Conservation (phyloP, 305 asterid genomes). For the Solanum hybrid region DNA sequence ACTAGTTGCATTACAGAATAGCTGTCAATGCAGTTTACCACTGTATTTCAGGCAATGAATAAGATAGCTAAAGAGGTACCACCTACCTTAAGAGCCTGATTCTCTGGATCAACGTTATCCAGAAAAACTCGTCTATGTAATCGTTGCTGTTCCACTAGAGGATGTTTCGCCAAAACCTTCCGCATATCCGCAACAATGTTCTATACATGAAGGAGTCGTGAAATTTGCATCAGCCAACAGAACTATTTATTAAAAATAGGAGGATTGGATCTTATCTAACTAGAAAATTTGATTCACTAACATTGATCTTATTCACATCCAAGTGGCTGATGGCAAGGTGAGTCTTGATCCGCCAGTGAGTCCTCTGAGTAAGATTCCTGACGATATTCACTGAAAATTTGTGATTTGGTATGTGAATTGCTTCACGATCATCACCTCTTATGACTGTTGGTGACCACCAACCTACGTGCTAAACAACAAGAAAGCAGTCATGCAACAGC, state of each 20-base stretch:
- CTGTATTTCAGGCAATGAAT: not conserved
- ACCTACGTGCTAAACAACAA: conserved; percentile 67
- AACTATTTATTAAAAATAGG: not conserved
- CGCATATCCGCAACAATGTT: conserved; percentile 98
- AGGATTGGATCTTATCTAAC: not conserved
- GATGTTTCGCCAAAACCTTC: conserved; percentile 90
- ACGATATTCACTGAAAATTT: conserved; percentile 88
- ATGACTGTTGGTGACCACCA: conserved; percentile 99
- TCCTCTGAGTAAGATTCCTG: conserved; percentile 85
- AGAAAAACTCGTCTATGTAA: conserved; percentile 90
- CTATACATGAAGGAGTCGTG: conserved; percentile 26
- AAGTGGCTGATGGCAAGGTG: conserved; percentile 93
- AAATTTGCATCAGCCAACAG: not conserved
- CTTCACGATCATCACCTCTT: conserved; percentile 99
- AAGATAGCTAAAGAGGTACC: conserved; percentile 8
- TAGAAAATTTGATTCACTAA: conserved; percentile 19
- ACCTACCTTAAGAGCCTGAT: conserved; percentile 92
- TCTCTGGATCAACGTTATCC: conserved; percentile 67
- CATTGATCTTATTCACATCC: conserved; percentile 82
- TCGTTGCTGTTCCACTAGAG: conserved; percentile 92
- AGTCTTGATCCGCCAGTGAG: conserved; percentile 97
- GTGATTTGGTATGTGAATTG: conserved; percentile 95
- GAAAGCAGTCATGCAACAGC: not conserved
- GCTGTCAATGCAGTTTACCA: not conserved
- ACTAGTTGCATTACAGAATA: not conserved